Conservation (phyloP, 179 eudicot genomes). For the Camellia oleifera region DNA sequence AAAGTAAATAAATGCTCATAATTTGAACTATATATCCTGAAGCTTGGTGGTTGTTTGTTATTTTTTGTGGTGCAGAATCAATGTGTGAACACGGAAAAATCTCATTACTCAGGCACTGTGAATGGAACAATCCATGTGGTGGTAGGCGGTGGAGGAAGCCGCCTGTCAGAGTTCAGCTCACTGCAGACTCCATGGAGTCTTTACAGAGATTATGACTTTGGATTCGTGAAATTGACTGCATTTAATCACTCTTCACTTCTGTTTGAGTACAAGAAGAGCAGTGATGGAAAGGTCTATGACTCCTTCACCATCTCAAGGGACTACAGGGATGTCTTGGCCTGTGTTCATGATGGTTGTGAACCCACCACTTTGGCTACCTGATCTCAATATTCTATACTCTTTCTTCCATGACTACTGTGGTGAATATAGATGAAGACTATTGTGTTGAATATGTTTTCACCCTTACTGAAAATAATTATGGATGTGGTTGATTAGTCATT, state of each 20-base stretch:
- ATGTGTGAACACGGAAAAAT: slow-evolving; percentile 18
- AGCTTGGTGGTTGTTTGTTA: too few species aligned
- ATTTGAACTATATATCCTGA: too few species aligned
- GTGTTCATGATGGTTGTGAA: slow-evolving; percentile 14
- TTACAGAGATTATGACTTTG: slow-evolving; percentile 28
- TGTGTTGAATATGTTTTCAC: too few species aligned
- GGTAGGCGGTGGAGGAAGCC: slow-evolving; percentile 28
- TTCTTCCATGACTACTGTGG: not conserved
- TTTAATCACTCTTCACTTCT: slow-evolving; percentile 22
- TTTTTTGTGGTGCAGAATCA: slow-evolving; percentile 15
- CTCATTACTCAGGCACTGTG: slow-evolving; percentile 14
- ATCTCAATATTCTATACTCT: not conserved
- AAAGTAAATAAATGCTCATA: too few species aligned
- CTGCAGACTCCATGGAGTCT: slow-evolving; percentile 21
- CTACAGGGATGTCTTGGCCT: slow-evolving; percentile 20
- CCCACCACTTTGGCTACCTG: slow-evolving; percentile 10
- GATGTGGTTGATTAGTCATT: too few species aligned
- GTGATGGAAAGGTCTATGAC: slow-evolving; percentile 11
- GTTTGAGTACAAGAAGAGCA: slow-evolving; percentile 21
- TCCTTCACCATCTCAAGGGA: slow-evolving; percentile 17
- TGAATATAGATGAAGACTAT: not conserved
- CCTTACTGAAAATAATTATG: too few species aligned
- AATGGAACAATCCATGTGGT: slow-evolving; percentile 17
- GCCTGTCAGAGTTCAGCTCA: slow-evolving; percentile 20
- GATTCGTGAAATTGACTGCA: slow-evolving; percentile 23